These are phyloP conservation scores for Candida pini DNA, from an alignment of 805 yeast genomes.

Conservation along the genomic window DNA sequence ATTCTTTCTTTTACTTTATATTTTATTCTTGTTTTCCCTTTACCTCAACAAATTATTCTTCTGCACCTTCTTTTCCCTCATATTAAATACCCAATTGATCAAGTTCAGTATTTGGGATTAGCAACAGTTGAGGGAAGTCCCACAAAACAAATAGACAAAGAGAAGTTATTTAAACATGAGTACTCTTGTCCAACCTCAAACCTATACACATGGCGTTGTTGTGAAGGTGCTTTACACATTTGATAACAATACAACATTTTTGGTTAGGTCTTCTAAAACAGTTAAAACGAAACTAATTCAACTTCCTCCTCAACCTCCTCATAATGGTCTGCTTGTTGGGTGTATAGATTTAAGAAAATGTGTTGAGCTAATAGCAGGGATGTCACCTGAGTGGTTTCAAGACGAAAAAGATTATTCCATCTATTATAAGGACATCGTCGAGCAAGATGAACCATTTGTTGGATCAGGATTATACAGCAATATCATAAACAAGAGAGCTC, in stretches of 20 bases:
- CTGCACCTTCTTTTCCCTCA: too few relatives aligned
- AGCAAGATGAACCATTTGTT: conserved; percentile 48
- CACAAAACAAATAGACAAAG: too few relatives aligned
- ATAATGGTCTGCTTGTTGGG: conserved; percentile 36
- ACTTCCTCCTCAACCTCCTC: conserved; percentile 37
- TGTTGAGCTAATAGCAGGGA: conserved; percentile 37
- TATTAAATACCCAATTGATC: too few relatives aligned
- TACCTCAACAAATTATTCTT: too few relatives aligned
- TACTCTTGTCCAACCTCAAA: conserved; percentile 16
- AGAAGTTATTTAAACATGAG: too few relatives aligned
- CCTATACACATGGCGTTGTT: conserved; percentile 21
- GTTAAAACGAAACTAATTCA: conserved; percentile 35
- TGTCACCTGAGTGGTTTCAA: conserved; percentile 42
- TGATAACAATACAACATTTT: conserved; percentile 37
- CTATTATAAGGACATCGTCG: conserved; percentile 41
- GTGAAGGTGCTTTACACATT: conserved; percentile 37
- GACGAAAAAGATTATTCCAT: conserved; percentile 39
- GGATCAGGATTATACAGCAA: conserved; percentile 39
- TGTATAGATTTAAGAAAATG: conserved; percentile 40
- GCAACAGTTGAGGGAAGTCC: too few relatives aligned
- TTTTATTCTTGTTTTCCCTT: too few relatives aligned
- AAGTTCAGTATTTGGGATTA: too few relatives aligned
- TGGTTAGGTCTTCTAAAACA: conserved; percentile 34
- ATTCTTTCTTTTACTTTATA: too few relatives aligned
- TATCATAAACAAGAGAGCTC: conserved; percentile 18